Evolutionary conservation across 495 filamentous ascomycete species (phyloP).

Genomic region (Parathielavia appendiculata): DNA sequence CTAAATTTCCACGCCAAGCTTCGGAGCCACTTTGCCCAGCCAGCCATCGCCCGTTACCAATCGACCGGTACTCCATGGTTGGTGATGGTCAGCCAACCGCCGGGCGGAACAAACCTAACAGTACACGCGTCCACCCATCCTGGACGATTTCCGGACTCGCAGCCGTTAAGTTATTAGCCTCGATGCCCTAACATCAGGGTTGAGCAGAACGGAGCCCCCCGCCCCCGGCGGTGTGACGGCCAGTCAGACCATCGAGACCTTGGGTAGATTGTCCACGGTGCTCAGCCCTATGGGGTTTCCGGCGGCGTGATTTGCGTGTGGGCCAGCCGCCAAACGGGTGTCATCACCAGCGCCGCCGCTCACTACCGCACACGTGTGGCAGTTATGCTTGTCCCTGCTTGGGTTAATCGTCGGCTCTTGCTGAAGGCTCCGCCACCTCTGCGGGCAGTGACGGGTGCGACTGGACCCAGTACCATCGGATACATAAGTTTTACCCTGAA

Average conservation of each 20-base stretch:
- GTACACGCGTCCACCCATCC: neutral
- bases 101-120: neutral
- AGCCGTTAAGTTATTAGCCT: too few species aligned
- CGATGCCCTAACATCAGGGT: neutral
- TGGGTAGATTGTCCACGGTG: neutral
- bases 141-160: too few species aligned
- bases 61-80: constrained; percentile 8
- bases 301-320: neutral
- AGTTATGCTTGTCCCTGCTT: constrained; percentile 1
- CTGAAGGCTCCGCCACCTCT: constrained; percentile 16
- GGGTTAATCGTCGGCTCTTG: neutral
- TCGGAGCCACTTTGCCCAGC: constrained; percentile 13
- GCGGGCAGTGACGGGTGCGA: constrained; percentile 3
- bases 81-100: constrained; percentile 11
- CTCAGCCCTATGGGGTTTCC: constrained; percentile 5
- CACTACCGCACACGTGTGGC: neutral
- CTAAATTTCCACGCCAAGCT: constrained; percentile 9
- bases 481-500: too few species aligned
- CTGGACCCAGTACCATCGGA: constrained; percentile 1
- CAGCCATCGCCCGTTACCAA: constrained; percentile 14
- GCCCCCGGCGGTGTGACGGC: neutral
- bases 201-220: neutral
- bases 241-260: neutral
- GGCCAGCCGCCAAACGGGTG: neutral
- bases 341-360: constrained; percentile 2